These are phyloP conservation scores for Cystofilobasidium bisporidii DNA, from an alignment of 768 basidiomycete species.

Conservation along the genomic window DNA sequence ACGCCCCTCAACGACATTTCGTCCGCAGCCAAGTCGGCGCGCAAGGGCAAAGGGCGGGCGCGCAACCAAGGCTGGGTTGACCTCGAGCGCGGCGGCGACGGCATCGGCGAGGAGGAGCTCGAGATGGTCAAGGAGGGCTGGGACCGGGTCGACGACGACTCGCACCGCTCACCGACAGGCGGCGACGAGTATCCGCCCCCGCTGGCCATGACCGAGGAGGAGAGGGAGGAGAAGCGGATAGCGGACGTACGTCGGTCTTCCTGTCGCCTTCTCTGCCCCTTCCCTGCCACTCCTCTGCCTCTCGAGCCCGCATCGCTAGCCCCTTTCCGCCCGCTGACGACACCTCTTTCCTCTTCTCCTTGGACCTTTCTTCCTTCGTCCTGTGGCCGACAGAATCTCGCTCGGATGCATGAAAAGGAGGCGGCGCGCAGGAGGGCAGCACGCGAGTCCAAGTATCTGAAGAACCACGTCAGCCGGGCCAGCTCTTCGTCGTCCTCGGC, in stretches of 20 bases:
- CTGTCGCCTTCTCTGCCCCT: too few relatives aligned
- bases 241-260: neutral
- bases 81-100: constrained; percentile 1
- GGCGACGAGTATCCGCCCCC: neutral
- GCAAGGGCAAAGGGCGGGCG: constrained; percentile 1
- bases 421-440: neutral
- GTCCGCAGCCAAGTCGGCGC: neutral
- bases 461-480: neutral
- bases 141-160: neutral
- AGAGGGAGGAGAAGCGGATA: constrained; percentile 4
- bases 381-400: neutral
- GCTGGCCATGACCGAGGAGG: constrained; percentile 2
- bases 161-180: neutral
- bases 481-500: neutral
- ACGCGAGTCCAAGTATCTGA: constrained; percentile 1
- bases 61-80: constrained; percentile 2
- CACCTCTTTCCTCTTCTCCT: neutral
- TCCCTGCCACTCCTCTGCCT: neutral
- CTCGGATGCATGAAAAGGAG: neutral
- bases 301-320: too few relatives aligned
- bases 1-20: neutral
- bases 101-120: neutral
- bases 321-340: neutral
- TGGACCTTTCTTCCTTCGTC: too few relatives aligned
- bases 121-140: constrained; percentile 1